Evolutionary conservation across 1,139 yeast genomes (phyloP), one percentile per base, ranked within the genome.

Genomic region (Ogataea hybrid): DNA sequence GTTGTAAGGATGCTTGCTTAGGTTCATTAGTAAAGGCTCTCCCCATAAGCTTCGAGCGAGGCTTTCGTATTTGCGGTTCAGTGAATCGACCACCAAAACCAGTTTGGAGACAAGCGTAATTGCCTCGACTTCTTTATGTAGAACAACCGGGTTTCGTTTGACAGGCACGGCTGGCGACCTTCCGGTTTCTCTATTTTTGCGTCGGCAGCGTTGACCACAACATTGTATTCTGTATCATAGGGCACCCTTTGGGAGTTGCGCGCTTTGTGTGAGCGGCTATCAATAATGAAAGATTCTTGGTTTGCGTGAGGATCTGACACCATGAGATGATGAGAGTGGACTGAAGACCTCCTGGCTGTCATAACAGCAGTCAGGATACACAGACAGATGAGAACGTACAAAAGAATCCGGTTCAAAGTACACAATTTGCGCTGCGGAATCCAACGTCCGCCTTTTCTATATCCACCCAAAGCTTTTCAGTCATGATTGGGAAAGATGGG

Each of bases 21-120:
- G 32, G 17, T 41, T 33, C 25, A 44, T 28, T n/a, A 44, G 15
- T 5, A 41, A 14, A 0, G 48, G 40, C 15, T 44, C 41, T 3
- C 37, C 45, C 33, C 21, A 30, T 12, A 43, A 12, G n/a, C 22
- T 16, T 21, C 34, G 14, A 14, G 30, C 18, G 14, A 39, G 28
- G 15, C 18, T 12, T 3, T 28, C 21, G 28, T 35, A 33, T n/a
- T 16, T 31, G 10, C 22, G 16, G 22, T 9, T 30, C 10, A 32
- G 18, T 4, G 34, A 27, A 16, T 43, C 44, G 12, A 44, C 47
- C 8, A 44, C 35, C 32, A 44, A 21, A 12, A 41, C 40, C 4
- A 37, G 28, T 5, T 35, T 38, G 15, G 47, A 41, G 1, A 32
- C 31, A 11, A 31, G 32, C 4, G 39, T 27, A 8, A 44, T 32